Evolutionary conservation across 1,284 basidiomycete genomes (phyloP), one percentile per base, ranked within the genome.

Genomic region (Ustilago curta): DNA sequence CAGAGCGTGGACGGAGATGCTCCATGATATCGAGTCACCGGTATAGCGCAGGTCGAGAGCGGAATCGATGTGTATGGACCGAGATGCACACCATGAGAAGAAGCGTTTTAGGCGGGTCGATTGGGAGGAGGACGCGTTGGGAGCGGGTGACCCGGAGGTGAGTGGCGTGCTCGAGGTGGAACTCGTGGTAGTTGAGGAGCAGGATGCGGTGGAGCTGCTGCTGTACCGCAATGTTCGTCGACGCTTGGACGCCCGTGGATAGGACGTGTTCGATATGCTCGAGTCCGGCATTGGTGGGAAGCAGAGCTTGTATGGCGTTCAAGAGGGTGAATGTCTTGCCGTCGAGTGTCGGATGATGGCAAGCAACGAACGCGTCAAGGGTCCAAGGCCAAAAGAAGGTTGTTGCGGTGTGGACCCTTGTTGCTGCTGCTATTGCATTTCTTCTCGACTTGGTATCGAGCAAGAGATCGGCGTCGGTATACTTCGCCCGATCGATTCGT

Each of bases 1-100:
- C 5, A 27, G 42, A 8, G 71, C 66, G 45, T 69, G 66, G 31
- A 59, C 32, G 12, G 66, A 54, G 45, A 74, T 65, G 54, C 44
- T 59, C 71, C 71, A 74, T 18, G 61, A 58, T 5, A 56, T 39
- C 2, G 54, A 35, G n/a, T 47, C 51, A 29, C 59, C 54, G 1
- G 43, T 18, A 14, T 59, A 61, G n/a, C 55, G 58, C 8, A 74
- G 56, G 23, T 61, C 58, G 14, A 74, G 57, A 2, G 45, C 37
- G 4, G 61, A 37, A 3, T 59, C 42, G 42, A 74, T 65, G 37
- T 21, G 8, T 12, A 74, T 43, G 0, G 40, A 47, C 31, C 65
- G 27, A 0, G n/a, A 9, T 14, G 11, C 14, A 29, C 65, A 61
- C 71, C 71, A 74, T 25, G 23, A 16, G 31, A 68, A 57, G 40